Evolutionary conservation across 169 alveolate genomes (phyloP), one percentile per base, ranked within the genome.

Genomic region (Eimeria acervulina): DNA sequence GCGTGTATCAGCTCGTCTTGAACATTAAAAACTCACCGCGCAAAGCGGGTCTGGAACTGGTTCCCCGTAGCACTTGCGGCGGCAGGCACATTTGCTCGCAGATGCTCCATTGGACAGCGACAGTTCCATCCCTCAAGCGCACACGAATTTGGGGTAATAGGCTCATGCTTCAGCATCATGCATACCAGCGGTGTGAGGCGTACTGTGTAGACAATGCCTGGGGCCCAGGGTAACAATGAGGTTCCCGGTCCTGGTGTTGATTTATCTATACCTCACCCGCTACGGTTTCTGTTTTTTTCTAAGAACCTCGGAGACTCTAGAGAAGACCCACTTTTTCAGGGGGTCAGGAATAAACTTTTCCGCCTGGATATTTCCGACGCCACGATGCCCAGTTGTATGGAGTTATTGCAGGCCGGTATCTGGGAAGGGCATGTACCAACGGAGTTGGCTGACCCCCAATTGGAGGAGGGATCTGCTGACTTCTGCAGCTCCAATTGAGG

Each of bases 131-230:
- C 72, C 42, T 31, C 44, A 42, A 66, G 40, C 6, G 42, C 78
- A 21, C 21, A 66, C 28, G 78, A 28, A 31, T 31, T 66, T 66
- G 26, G 78, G 78, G 44, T 66, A 1, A 66, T 28, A 66, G 44
- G 26, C 17, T 66, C 26, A 6, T 66, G 7, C 19, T 28, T 31
- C 78, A 66, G 42, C 78, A n/a, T 19, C 13, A 0, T 19, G 21
- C 17, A 42, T 12, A 66, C 33, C 38, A 28, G 23, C 78, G 42
- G 2, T 19, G 44, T 66, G 10, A 31, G 10, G 78, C 23, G 15
- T 66, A 31, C 44, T 66, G 78, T 74, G 36, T 26, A 38, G 51
- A 74, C 61, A 74, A 74, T 74, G 85, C 40, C 28, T 42, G 85
- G 61, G 36, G 55, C 55, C 85, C 31, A 36, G 38, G 85, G 17